Evolutionary conservation across 441 rosid species (phyloP).

Genomic region (Gossypium davidsonii): DNA sequence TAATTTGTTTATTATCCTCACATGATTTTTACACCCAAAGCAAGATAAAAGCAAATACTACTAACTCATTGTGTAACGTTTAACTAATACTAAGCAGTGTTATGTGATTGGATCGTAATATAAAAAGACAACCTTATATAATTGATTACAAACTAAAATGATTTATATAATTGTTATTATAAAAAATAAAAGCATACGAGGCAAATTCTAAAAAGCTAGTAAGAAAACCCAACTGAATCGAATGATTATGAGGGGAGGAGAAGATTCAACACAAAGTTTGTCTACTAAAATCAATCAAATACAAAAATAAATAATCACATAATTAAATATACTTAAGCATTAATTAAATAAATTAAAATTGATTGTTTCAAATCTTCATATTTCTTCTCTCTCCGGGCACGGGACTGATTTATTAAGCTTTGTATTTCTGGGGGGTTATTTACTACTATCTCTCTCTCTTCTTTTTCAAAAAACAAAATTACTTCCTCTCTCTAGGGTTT

Average conservation of each 20-base stretch:
- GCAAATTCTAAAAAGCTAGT: neutral
- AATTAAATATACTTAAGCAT: neutral
- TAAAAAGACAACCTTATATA: no score
- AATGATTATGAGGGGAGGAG: neutral
- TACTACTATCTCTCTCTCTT: neutral
- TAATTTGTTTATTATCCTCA: no score
- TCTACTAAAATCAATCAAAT: neutral
- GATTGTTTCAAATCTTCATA: neutral
- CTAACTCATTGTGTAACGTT: no score
- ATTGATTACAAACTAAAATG: no score
- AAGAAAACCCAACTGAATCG: neutral
- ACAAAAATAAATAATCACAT: neutral
- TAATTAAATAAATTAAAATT: neutral
- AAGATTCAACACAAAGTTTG: neutral
- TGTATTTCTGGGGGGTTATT: neutral
- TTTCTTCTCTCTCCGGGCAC: constrained; percentile 9
- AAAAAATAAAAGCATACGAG: neutral
- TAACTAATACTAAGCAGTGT: no score
- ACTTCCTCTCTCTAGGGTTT: constrained; percentile 34
- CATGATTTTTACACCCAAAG: no score
- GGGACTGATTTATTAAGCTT: constrained; percentile 16
- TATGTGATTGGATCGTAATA: no score
- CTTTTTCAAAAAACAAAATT: neutral
- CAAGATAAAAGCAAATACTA: no score
- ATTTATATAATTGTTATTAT: no score